These are phyloP conservation scores for Russula compacta DNA, from an alignment of 768 basidiomycete genomes.

Conservation along the genomic window DNA sequence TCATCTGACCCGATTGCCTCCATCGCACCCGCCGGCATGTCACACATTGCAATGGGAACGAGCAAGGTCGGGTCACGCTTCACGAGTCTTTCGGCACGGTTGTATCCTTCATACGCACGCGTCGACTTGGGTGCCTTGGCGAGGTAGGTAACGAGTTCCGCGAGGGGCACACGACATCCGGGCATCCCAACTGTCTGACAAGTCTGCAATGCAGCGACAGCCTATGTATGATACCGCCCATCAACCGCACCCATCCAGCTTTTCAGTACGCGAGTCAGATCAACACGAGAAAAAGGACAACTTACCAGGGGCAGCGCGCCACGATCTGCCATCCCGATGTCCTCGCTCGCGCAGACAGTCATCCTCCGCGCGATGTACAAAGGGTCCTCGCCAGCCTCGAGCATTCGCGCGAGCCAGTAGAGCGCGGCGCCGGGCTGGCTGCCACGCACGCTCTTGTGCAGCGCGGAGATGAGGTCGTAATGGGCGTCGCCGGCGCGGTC, in stretches of 20 bases:
- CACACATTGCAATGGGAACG: slow-evolving; percentile 66
- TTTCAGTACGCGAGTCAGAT: not conserved
- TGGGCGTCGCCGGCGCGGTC: slow-evolving; percentile 68
- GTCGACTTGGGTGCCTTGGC: slow-evolving; percentile 80
- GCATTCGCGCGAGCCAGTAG: slow-evolving; percentile 86
- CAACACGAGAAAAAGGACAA: not conserved
- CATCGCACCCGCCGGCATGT: slow-evolving; percentile 62
- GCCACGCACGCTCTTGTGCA: slow-evolving; percentile 79
- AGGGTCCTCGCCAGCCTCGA: slow-evolving; percentile 73
- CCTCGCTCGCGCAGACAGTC: slow-evolving; percentile 77
- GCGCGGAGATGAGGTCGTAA: slow-evolving; percentile 77
- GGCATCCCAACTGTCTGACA: slow-evolving; percentile 74
- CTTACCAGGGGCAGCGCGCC: slow-evolving; percentile 66
- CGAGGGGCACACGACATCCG: slow-evolving; percentile 69
- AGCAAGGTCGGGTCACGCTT: slow-evolving; percentile 41
- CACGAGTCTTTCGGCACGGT: slow-evolving; percentile 54
- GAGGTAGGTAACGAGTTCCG: slow-evolving; percentile 69
- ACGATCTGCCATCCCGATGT: slow-evolving; percentile 72
- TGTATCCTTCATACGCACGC: slow-evolving; percentile 70
- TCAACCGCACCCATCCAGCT: not conserved
- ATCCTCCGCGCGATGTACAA: slow-evolving; percentile 65
- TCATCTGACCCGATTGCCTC: slow-evolving; percentile 41
- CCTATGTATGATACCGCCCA: slow-evolving; percentile 36
- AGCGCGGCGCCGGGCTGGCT: slow-evolving; percentile 68
- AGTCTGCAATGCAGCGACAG: slow-evolving; percentile 51